Percentiles rank a stretch among this genome's conserved stretches.
Evolutionary conservation across 2,329 filamentous ascomycete genomes (phyloP).

Genomic region (Boeremia lycopersici): DNA sequence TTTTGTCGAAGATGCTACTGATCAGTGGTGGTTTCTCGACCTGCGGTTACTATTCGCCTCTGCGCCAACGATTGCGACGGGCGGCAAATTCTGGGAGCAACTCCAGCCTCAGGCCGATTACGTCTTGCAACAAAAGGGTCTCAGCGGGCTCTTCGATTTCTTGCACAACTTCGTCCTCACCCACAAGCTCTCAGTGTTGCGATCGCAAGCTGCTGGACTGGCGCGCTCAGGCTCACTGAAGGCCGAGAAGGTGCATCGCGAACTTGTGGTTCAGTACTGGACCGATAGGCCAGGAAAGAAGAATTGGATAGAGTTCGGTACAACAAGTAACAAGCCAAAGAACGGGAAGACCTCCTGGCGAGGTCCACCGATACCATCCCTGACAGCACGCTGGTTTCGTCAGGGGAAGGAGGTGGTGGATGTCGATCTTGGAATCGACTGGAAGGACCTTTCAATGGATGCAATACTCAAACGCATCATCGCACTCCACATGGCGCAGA

Average conservation of each 20-base stretch:
- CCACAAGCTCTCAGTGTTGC: constrained; percentile 84
- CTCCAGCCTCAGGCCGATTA: constrained; percentile 73
- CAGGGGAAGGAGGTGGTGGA: constrained; percentile 77
- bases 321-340: constrained; percentile 66
- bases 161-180: constrained; percentile 88
- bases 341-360: constrained; percentile 46
- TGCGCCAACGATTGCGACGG: constrained; percentile 63
- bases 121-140: constrained; percentile 70
- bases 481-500: constrained; percentile 73
- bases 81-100: constrained; percentile 60
- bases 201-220: constrained; percentile 76
- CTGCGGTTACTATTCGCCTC: constrained; percentile 84
- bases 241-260: constrained; percentile 79
- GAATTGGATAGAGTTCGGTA: constrained; percentile 89
- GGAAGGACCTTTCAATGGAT: constrained; percentile 73
- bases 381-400: constrained; percentile 81
- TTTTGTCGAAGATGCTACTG: constrained; percentile 79
- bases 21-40: constrained; percentile 94
- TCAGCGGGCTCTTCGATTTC: constrained; percentile 82
- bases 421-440: constrained; percentile 70
- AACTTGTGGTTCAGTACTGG: constrained; percentile 92
- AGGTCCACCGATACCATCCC: constrained; percentile 38
- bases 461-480: constrained; percentile 74
- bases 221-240: constrained; percentile 70
- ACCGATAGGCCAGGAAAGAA: constrained; percentile 71